Base-by-base conservation (phyloP, 164 flowering plant genomes). In the Cinnamomum chago region DNA sequence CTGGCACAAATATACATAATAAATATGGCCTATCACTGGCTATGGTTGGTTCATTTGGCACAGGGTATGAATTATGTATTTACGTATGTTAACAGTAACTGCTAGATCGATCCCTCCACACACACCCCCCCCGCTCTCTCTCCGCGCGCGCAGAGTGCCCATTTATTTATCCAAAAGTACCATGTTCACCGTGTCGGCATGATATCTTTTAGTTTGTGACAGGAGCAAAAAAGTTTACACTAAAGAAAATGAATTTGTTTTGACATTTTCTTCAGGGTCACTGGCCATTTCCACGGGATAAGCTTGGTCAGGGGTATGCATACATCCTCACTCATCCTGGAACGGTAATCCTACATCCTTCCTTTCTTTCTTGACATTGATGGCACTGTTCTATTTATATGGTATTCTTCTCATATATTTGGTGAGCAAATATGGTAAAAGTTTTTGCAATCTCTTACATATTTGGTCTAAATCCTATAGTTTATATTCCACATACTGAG, bases 241-340 rank as follows among this genome's bases (percentile, higher is more conserved):
- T 25, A 64, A 75, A 13, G 58, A 74, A 75, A 52, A 20, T n/a
- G 23, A 65, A 50, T n/a, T 71, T 70, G 10, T 65, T 27, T 14
- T 68, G 11, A 22, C 47, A 7, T 58, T 70, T 72, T 58, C 76
- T 73, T 67, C 82, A 88, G 88, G 89, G 88, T 67, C 91, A 84
- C 72, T 88, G 92, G 92, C 90, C 90, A 73, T 88, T 88, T 73
- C 92, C 92, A 27, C 76, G 89, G 60, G 92, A 87, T 70, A 88
- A 87, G 82, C 83, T 87, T 50, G 72, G 71, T 27, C 92, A 87
- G 68, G 92, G 92, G 76, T 87, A 89, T 80, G 90, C 90, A 25
- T 89, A 87, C 77, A 86, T 89, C 76, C 75, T 89, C 73, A 86
- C 88, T 9, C 92, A 89, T 81, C 90, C 92, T 62, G 92, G 92